Conservation (phyloP, 2,329 filamentous ascomycete genomes). For the Diplodia corticola region DNA sequence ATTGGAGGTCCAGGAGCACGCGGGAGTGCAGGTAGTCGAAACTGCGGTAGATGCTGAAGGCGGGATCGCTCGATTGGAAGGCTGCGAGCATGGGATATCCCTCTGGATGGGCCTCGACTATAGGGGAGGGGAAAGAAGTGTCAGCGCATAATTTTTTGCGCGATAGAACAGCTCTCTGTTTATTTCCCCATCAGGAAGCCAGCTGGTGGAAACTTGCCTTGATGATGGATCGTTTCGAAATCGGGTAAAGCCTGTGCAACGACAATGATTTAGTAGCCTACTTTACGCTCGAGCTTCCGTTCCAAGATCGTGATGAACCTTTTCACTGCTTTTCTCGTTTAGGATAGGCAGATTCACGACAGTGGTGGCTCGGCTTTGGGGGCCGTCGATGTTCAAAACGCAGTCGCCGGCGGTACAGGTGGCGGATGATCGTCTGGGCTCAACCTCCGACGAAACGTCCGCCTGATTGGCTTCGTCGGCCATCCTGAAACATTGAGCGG, state of each 20-base stretch:
- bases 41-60: conserved; percentile 38
- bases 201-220: neutral
- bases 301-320: no score
- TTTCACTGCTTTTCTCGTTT: neutral
- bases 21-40: conserved; percentile 39
- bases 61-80: conserved; percentile 39
- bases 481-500: neutral
- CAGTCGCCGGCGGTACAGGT: neutral
- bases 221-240: neutral
- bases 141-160: neutral
- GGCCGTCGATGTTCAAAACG: neutral
- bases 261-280: no score
- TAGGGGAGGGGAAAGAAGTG: no score
- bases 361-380: neutral
- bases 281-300: no score
- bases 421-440: neutral
- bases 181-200: neutral
- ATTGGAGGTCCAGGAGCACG: conserved; percentile 37
- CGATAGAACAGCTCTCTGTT: neutral
- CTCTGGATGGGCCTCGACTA: conserved; percentile 32
- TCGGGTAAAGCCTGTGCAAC: neutral
- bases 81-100: conserved; percentile 38
- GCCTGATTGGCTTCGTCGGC: neutral
- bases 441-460: neutral
- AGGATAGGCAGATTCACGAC: neutral